phyloP scores from a whole-genome alignment of 768 basidiomycete species.

The Tulasnella sp. region DNA sequence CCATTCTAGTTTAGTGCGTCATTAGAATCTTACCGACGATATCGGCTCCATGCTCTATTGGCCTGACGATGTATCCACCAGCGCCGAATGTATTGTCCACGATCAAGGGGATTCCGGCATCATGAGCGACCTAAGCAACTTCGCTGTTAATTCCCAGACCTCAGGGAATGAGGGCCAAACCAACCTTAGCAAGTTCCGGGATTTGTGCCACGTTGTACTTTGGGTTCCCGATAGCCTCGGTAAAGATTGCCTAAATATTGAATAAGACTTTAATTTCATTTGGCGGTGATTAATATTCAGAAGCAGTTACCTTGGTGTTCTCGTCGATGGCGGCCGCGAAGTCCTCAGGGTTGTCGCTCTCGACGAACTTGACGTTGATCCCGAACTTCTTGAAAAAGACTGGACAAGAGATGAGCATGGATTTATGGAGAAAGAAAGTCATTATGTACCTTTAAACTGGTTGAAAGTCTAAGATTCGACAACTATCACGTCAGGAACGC shows the following conservation, averaged over 20 bases:
- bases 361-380: conserved; percentile 62
- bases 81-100: conserved; percentile 80
- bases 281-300: no score
- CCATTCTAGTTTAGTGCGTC: not conserved
- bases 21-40: conserved; percentile 51
- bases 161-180: not conserved
- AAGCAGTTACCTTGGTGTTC: conserved; percentile 50
- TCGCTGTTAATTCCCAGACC: not conserved
- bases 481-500: not conserved
- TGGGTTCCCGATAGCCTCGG: conserved; percentile 78
- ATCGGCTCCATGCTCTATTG: conserved; percentile 72
- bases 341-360: conserved; percentile 50
- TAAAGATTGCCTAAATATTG: conserved; percentile 53
- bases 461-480: conserved; percentile 53
- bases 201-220: conserved; percentile 66
- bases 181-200: conserved; percentile 63
- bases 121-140: conserved; percentile 57
- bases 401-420: conserved; percentile 32
- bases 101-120: conserved; percentile 67
- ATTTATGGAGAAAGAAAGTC: not conserved
- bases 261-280: not conserved
- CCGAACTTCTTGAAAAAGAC: conserved; percentile 66
- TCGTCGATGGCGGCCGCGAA: conserved; percentile 69
- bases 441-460: conserved; percentile 58
- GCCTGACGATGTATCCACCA: conserved; percentile 66